Percentiles rank a stretch among this genome's conserved stretches.
Conservation (phyloP, 495 filamentous ascomycete genomes). For the Acidiella bohemica region DNA sequence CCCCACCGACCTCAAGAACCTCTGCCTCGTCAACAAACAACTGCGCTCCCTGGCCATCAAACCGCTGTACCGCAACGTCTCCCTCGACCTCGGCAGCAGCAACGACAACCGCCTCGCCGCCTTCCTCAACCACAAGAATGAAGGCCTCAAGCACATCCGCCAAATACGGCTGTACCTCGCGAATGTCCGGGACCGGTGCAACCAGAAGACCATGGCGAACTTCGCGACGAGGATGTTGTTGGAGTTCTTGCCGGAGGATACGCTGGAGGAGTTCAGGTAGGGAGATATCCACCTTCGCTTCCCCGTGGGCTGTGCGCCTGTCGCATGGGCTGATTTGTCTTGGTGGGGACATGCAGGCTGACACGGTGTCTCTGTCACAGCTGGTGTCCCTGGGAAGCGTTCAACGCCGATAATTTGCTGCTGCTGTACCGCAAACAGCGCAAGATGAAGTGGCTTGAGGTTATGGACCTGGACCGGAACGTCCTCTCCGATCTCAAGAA, state of each 20-base stretch:
- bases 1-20: conserved; percentile 27
- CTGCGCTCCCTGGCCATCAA: conserved; percentile 29
- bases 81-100: conserved; percentile 26
- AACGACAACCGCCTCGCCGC: conserved; percentile 25
- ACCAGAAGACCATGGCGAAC: conserved; percentile 25
- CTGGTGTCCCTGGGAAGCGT: conserved; percentile 29
- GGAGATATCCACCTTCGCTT: conserved; percentile 1
- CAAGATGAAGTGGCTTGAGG: conserved; percentile 29
- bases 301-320: background rate
- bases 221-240: conserved; percentile 31
- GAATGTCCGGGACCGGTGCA: conserved; percentile 24
- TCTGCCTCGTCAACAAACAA: conserved; percentile 30
- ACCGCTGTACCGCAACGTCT: conserved; percentile 27
- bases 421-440: conserved; percentile 30
- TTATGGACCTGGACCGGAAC: conserved; percentile 25
- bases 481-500: conserved; percentile 23
- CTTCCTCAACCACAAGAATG: conserved; percentile 29
- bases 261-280: conserved; percentile 27
- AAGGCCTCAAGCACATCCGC: conserved; percentile 26
- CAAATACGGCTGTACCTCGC: conserved; percentile 27
- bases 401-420: conserved; percentile 28
- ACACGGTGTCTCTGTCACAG: conserved; percentile 2
- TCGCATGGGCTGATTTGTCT: background rate
- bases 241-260: conserved; percentile 30
- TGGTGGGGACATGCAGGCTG: background rate